phyloP scores from a whole-genome alignment of 2,329 filamentous ascomycete genomes.

The Cordyceps cicadae region DNA sequence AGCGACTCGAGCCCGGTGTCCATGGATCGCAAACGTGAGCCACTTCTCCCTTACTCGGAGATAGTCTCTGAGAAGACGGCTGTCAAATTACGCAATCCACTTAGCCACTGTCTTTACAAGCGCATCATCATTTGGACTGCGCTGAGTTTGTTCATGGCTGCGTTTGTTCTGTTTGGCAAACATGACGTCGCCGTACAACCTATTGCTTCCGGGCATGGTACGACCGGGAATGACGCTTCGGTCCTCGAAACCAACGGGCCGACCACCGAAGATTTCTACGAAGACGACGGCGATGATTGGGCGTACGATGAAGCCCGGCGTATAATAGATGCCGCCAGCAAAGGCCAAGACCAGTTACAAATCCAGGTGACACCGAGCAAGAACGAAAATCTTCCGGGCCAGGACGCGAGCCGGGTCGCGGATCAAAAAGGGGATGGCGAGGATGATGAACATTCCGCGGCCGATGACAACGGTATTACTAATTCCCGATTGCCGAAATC shows the following conservation, averaged over 20 bases:
- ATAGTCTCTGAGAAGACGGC: constrained; percentile 27
- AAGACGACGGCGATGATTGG: background rate
- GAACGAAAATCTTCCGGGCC: background rate
- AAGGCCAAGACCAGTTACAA: background rate
- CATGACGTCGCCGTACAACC: constrained; percentile 17
- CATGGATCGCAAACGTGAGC: constrained; percentile 23
- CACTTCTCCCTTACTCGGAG: constrained; percentile 26
- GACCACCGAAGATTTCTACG: background rate
- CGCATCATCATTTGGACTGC: constrained; percentile 43
- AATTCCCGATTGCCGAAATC: background rate
- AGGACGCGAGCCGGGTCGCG: background rate
- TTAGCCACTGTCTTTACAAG: constrained; percentile 46
- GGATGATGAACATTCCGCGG: background rate
- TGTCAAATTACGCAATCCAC: constrained; percentile 35
- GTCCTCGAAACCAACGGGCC: background rate
- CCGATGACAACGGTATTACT: background rate
- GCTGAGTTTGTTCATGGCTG: constrained; percentile 33
- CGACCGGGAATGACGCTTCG: background rate
- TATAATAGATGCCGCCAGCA: background rate
- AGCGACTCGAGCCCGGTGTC: constrained; percentile 27
- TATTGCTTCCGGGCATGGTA: background rate
- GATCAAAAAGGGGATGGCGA: background rate
- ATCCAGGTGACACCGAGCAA: background rate
- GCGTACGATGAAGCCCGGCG: background rate
- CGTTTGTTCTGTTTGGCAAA: constrained; percentile 32